Conservation (phyloP, 768 basidiomycete genomes). For the Lepiota brunneoincarnata region DNA sequence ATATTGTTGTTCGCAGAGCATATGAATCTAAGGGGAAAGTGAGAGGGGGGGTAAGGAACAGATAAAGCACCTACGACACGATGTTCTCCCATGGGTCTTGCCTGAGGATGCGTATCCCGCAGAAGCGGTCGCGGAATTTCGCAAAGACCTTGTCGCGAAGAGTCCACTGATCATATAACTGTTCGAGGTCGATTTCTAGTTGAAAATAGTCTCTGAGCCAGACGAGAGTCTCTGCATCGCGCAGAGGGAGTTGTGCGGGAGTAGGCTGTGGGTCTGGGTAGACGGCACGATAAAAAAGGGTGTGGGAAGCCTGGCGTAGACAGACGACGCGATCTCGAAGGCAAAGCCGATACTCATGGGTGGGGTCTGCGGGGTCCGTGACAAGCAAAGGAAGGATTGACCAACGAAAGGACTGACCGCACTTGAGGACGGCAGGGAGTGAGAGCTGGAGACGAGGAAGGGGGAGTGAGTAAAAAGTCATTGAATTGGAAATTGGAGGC, state of each 20-base stretch:
- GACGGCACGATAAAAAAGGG: slow-evolving; percentile 68
- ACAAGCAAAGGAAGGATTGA: slow-evolving; percentile 42
- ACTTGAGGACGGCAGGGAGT: slow-evolving; percentile 74
- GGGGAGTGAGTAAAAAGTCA: slow-evolving; percentile 56
- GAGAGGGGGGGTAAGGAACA: not conserved
- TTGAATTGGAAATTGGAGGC: slow-evolving; percentile 8
- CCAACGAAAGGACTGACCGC: slow-evolving; percentile 90
- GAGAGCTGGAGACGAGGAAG: slow-evolving; percentile 68
- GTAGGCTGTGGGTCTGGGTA: slow-evolving; percentile 49
- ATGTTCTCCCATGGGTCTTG: slow-evolving; percentile 98
- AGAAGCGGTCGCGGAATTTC: slow-evolving; percentile 56
- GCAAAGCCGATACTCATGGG: slow-evolving; percentile 73
- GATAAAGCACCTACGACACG: slow-evolving; percentile 65
- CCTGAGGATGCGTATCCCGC: slow-evolving; percentile 82
- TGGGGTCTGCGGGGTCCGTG: slow-evolving; percentile 10
- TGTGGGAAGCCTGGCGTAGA: slow-evolving; percentile 67
- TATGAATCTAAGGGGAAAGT: slow-evolving; percentile 66
- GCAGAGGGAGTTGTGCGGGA: slow-evolving; percentile 28
- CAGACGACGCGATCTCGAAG: slow-evolving; percentile 83
- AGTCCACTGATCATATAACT: slow-evolving; percentile 78
- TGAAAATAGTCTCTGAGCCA: slow-evolving; percentile 92
- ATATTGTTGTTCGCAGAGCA: slow-evolving; percentile 99
- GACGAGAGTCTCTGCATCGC: slow-evolving; percentile 61
- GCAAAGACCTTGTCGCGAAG: slow-evolving; percentile 73
- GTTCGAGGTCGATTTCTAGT: slow-evolving; percentile 67